Evolutionary conservation across 2,329 filamentous ascomycete species (phyloP), one percentile per base, ranked within the genome.

Genomic region (Alternaria arbusti): DNA sequence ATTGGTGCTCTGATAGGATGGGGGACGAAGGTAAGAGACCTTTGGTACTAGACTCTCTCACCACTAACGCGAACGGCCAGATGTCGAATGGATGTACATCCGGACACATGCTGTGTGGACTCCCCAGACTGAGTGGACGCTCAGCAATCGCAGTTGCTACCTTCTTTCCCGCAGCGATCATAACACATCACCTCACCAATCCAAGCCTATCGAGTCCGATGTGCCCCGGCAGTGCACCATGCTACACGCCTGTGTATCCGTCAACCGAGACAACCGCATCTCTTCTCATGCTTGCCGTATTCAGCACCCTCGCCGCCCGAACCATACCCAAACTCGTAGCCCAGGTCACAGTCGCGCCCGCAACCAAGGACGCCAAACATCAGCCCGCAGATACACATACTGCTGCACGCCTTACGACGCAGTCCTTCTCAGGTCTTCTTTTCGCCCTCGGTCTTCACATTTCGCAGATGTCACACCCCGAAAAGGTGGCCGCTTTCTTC

Each of bases 51-150:
- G 17, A 3, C 12, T 43, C 6, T 23, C 3, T 40, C 15, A 54
- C 32, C 7, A 36, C 63, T 74, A 45, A 76, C 49, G 12, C 10
- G n/a, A 15, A n/a, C 9, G 2, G 23, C 15, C 9, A 78, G 76
- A 58, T 61, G 46, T 71, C 74, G 6, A 80, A 81, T 57, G 85
- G 85, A 17, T 87, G 85, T 68, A 86, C 85, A 10, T 86, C 85
- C 2, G 85, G 85, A 55, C 85, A 87, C 68, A 86, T 87, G 83
- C 82, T 87, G 30, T 86, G 85, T 64, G 85, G 85, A 2, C 69
- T 87, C 5, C 81, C 84, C 6, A 81, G 84, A 44, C 77, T 85
- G 25, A 86, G 82, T 13, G 77, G 80, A n/a, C 82, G 84, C 51
- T 86, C 85, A 13, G 64, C 84, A 6, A 79, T 83, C 58, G 84